A percentile compares a stretch with the other conserved stretches of the same genome.
phyloP scores from a whole-genome alignment of 176 grass and related monocot genomes.

The Thinopyrum elongatum region DNA sequence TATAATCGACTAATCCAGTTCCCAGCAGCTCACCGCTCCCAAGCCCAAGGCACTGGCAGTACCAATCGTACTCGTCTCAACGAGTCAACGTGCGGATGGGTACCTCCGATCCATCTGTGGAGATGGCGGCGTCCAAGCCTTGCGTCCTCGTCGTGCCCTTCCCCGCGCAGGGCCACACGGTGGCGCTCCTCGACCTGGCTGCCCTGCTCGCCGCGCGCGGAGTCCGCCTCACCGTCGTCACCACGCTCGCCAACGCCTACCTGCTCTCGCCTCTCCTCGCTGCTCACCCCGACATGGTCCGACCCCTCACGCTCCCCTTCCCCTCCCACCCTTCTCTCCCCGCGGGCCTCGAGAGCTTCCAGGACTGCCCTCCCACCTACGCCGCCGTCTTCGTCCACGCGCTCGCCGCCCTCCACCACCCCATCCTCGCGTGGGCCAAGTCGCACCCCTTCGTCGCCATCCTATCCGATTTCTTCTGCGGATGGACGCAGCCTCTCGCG shows the following conservation, averaged over 20 bases:
- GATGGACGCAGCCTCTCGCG: conserved; percentile 56
- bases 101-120: too few species aligned
- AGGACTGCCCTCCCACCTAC: not conserved
- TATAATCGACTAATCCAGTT: too few species aligned
- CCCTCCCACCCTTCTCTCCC: conserved; percentile 40
- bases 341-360: conserved; percentile 41
- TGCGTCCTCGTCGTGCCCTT: conserved; percentile 46
- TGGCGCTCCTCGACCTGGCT: conserved; percentile 49
- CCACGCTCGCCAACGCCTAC: conserved; percentile 37
- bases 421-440: not conserved
- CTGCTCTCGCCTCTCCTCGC: conserved; percentile 57
- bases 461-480: conserved; percentile 55
- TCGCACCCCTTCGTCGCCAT: conserved; percentile 35
- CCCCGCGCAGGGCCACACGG: conserved; percentile 39
- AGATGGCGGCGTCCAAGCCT: conserved; percentile 20
- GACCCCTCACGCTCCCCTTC: conserved; percentile 52
- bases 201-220: conserved; percentile 39
- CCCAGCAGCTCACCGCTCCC: too few species aligned
- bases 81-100: too few species aligned
- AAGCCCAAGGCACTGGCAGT: too few species aligned
- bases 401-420: conserved; percentile 29
- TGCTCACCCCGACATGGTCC: conserved; percentile 30
- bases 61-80: too few species aligned
- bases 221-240: conserved; percentile 48
- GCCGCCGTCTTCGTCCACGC: conserved; percentile 14